Percentiles rank a stretch among this genome's conserved stretches.
phyloP scores from a whole-genome alignment of 768 basidiomycete species.

The Naematelia encephala region DNA sequence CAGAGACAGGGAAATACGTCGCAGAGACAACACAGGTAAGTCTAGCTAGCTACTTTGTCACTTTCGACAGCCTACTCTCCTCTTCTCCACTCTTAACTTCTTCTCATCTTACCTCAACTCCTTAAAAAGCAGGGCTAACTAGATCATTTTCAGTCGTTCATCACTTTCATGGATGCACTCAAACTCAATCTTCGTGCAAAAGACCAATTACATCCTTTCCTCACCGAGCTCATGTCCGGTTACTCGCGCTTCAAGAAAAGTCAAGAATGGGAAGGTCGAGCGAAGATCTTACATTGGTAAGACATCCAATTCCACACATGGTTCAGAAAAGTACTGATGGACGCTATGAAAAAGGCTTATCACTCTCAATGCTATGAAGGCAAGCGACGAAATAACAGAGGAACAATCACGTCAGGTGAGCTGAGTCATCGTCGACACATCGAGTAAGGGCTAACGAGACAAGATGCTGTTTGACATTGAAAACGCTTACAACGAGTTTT shows the following conservation, averaged over 20 bases:
- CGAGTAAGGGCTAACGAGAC: not conserved
- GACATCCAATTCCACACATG: slow-evolving; percentile 30
- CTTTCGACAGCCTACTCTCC: not conserved
- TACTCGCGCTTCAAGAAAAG: slow-evolving; percentile 92
- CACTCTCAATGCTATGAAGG: slow-evolving; percentile 93
- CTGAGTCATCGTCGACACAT: slow-evolving; percentile 1
- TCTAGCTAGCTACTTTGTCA: not conserved
- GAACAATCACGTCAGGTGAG: slow-evolving; percentile 87
- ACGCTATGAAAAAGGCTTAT: slow-evolving; percentile 66
- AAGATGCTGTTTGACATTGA: slow-evolving; percentile 96
- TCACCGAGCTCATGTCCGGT: slow-evolving; percentile 91
- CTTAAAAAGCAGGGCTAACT: too few relatives aligned
- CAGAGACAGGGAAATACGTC: slow-evolving; percentile 93
- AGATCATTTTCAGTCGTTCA: slow-evolving; percentile 80
- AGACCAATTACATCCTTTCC: slow-evolving; percentile 88
- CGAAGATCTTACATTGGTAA: slow-evolving; percentile 87
- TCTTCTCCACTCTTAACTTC: too few relatives aligned
- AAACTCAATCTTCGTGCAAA: slow-evolving; percentile 91
- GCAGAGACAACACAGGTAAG: slow-evolving; percentile 92
- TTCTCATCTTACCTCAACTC: too few relatives aligned
- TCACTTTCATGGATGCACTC: slow-evolving; percentile 97
- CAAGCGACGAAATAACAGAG: slow-evolving; percentile 90
- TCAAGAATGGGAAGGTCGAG: slow-evolving; percentile 94
- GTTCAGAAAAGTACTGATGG: not conserved
- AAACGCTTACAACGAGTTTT: slow-evolving; percentile 91